Conservation (phyloP, 805 yeast genomes). For the Starmerella bombi region DNA sequence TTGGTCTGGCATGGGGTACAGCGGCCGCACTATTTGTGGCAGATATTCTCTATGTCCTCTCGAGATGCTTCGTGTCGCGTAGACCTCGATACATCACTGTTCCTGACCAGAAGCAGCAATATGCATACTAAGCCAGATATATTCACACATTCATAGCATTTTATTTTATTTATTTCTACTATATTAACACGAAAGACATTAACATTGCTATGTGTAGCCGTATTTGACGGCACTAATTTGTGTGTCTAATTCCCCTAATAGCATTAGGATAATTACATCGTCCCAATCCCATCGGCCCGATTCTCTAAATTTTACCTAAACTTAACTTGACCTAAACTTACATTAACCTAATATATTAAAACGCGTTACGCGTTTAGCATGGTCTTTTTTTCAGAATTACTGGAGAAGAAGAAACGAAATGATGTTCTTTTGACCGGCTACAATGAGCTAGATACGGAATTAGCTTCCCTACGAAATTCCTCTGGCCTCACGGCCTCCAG, state of each 20-base stretch:
- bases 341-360: no score
- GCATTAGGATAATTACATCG: no score
- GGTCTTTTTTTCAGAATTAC: conserved; percentile 6
- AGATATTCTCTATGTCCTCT: conserved; percentile 32
- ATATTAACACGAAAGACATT: neutral
- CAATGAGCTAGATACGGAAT: conserved; percentile 5
- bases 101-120: conserved; percentile 10
- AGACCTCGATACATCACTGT: conserved; percentile 11
- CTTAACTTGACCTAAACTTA: no score
- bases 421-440: conserved; percentile 7
- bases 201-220: neutral
- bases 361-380: conserved; percentile 3
- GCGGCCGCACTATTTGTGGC: conserved; percentile 37
- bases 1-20: conserved; percentile 55
- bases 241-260: no score
- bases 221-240: no score
- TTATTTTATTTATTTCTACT: neutral
- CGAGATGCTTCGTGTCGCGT: conserved; percentile 31
- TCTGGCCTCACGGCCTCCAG: no score
- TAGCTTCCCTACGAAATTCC: conserved; percentile 3
- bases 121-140: neutral
- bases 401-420: neutral
- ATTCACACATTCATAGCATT: neutral
- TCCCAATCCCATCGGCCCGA: no score
- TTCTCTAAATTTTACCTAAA: neutral